These are phyloP conservation scores for Medicago lupulina DNA, from an alignment of 306 rosid species.

Conservation along the genomic window DNA sequence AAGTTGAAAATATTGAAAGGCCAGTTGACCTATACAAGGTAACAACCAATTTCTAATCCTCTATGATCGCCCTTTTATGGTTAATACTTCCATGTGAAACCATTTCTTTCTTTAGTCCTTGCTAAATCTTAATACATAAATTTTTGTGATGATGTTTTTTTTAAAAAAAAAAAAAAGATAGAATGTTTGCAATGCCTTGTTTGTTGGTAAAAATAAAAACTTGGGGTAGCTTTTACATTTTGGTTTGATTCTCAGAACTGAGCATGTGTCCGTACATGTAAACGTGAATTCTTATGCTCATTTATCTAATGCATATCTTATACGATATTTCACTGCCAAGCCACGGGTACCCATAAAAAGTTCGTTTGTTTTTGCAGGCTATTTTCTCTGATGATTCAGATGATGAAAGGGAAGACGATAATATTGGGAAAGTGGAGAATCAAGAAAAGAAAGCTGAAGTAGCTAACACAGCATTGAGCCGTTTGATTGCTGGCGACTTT, in stretches of 20 bases:
- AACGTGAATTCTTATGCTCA: constrained; percentile 25
- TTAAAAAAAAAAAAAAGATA: neutral
- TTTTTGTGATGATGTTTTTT: constrained; percentile 14
- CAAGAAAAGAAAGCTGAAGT: constrained; percentile 87
- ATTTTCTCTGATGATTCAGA: constrained; percentile 97
- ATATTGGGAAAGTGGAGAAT: constrained; percentile 57
- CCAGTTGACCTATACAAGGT: constrained; percentile 99
- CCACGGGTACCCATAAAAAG: constrained; percentile 25
- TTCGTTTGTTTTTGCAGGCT: constrained; percentile 64
- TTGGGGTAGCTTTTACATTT: constrained; percentile 33
- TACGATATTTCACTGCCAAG: constrained; percentile 30
- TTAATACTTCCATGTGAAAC: constrained; percentile 24
- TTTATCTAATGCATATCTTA: constrained; percentile 25
- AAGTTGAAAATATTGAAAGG: constrained; percentile 87
- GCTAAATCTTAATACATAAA: constrained; percentile 30
- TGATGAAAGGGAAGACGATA: constrained; percentile 64
- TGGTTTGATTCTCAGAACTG: constrained; percentile 32
- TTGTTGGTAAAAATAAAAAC: neutral
- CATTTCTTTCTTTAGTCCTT: constrained; percentile 16
- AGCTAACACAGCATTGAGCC: constrained; percentile 80
- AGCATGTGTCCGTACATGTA: neutral
- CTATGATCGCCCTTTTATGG: neutral
- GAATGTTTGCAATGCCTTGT: constrained; percentile 14
- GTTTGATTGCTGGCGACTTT: constrained; percentile 95
- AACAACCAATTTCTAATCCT: constrained; percentile 14